Evolutionary conservation across 2,329 filamentous ascomycete genomes (phyloP).

Genomic region (Arthrinium puccinioides): DNA sequence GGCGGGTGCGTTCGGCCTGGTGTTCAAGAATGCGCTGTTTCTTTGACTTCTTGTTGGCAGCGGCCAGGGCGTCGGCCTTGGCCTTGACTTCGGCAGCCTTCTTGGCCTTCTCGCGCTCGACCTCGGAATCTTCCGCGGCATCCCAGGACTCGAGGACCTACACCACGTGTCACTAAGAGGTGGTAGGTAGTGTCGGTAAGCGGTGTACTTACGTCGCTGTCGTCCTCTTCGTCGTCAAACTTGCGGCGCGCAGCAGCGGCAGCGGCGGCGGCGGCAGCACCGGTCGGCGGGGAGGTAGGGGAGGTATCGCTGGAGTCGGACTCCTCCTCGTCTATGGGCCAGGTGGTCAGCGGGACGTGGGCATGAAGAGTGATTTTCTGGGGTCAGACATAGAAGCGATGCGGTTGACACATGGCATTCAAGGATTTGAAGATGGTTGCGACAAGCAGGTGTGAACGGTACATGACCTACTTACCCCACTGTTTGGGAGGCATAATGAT

Average conservation of each 20-base stretch:
- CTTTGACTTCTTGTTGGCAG: conserved; percentile 87
- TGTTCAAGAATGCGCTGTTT: conserved; percentile 77
- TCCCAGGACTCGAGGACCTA: conserved; percentile 96
- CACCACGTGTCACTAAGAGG: neutral
- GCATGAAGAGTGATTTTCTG: neutral
- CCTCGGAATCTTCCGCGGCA: conserved; percentile 92
- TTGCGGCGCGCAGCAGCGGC: conserved; percentile 3
- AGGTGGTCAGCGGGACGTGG: neutral
- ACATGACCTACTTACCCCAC: conserved; percentile 7
- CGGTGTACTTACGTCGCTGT: conserved; percentile 5
- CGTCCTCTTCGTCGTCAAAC: conserved; percentile 9
- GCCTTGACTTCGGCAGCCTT: conserved; percentile 81
- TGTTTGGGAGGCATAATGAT: conserved; percentile 8
- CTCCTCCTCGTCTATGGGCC: conserved; percentile 4
- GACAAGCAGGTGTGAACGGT: too few relatives aligned
- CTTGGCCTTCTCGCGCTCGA: conserved; percentile 88
- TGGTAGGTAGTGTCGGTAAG: neutral
- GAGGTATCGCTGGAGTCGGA: conserved; percentile 6
- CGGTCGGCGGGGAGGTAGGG: neutral
- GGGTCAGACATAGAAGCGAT: too few relatives aligned
- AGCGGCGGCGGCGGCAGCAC: neutral
- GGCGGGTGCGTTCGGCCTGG: conserved; percentile 52
- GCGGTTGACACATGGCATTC: too few relatives aligned
- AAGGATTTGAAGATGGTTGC: too few relatives aligned
- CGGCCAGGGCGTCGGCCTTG: conserved; percentile 81